A percentile compares a stretch with the other conserved stretches of the same genome.
Conservation (phyloP, 345 rosid species). For the Eutrema heterophyllum region DNA sequence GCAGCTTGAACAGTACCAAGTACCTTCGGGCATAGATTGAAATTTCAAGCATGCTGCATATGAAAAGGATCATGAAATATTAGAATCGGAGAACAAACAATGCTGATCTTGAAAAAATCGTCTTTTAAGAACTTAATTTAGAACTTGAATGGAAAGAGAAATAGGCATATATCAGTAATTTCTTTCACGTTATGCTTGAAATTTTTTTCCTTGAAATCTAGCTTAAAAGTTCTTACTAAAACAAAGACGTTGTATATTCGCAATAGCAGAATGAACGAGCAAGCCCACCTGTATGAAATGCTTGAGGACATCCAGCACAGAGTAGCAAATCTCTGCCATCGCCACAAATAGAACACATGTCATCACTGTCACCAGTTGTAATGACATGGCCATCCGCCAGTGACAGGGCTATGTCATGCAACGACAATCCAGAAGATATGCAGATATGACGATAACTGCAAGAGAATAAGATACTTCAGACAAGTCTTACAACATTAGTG, state of each 20-base stretch:
- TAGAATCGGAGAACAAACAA: neutral
- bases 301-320: constrained; percentile 73
- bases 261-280: neutral
- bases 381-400: constrained; percentile 64
- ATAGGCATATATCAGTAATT: neutral
- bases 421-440: constrained; percentile 60
- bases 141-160: neutral
- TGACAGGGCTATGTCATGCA: constrained; percentile 78
- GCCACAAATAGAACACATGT: constrained; percentile 75
- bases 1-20: constrained; percentile 77
- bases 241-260: neutral
- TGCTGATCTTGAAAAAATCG: neutral
- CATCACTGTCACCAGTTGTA: constrained; percentile 60
- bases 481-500: neutral
- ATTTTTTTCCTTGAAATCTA: neutral
- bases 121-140: neutral
- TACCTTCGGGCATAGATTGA: constrained; percentile 49
- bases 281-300: constrained; percentile 67
- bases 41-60: constrained; percentile 75
- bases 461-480: constrained; percentile 7
- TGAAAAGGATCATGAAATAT: constrained; percentile 17
- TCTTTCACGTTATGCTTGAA: neutral
- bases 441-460: constrained; percentile 77
- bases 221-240: neutral
- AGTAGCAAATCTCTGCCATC: constrained; percentile 59